Percentiles rank a stretch among this genome's conserved stretches.
Conservation (phyloP, 495 filamentous ascomycete species). For the Penicillium pulvis region DNA sequence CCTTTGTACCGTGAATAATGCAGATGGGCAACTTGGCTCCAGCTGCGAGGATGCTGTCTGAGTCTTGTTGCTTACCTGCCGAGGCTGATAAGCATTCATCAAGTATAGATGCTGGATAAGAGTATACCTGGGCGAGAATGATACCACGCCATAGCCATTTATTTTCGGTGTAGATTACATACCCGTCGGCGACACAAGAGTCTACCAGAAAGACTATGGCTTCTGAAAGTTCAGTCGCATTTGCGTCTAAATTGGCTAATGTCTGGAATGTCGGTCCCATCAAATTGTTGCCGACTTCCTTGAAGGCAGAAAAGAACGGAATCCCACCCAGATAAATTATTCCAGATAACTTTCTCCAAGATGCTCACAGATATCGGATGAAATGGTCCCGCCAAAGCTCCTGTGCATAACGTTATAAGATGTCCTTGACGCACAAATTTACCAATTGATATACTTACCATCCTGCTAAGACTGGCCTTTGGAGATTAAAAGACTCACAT, state of each 20-base stretch:
- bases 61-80: background rate
- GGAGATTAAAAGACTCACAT: background rate
- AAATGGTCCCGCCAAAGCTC: constrained; percentile 5
- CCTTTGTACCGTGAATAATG: background rate
- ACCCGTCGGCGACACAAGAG: background rate
- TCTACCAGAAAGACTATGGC: background rate
- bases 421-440: background rate
- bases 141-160: constrained; percentile 1
- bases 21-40: background rate
- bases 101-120: background rate
- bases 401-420: background rate
- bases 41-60: background rate
- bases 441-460: background rate
- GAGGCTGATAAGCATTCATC: background rate
- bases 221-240: background rate
- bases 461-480: background rate
- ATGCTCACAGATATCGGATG: background rate
- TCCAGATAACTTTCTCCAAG: background rate
- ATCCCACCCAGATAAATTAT: background rate
- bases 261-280: constrained; percentile 2
- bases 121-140: background rate
- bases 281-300: background rate
- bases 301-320: background rate
- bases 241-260: background rate
- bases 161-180: background rate